Evolutionary conservation across 2,329 filamentous ascomycete genomes (phyloP), one percentile per base, ranked within the genome.

Genomic region (Colletotrichum spaethianum): DNA sequence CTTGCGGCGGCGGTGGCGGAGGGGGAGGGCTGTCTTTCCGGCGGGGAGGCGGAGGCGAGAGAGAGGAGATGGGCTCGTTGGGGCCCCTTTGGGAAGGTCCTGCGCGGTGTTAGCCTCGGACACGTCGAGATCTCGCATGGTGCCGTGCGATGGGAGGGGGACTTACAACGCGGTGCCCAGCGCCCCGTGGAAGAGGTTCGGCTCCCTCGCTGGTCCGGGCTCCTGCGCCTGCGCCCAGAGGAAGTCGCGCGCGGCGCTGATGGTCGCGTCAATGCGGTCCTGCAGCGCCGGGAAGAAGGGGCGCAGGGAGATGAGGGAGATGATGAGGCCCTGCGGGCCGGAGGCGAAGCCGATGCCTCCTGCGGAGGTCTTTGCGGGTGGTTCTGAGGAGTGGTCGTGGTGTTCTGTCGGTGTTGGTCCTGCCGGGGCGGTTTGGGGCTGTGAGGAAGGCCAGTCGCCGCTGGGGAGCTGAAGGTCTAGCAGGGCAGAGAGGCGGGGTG

Each of bases 111-210:
- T 14, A 71, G 63, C 42, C 9, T 20, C 7, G 20, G 42, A 44
- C 20, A 44, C 18, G 16, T 44, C 42, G 42, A 16, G 42, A 44
- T 16, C 31, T 33, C 4, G 31, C 8, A 33, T 33, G 8, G 11
- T 36, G 33, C 33, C 33, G 33, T 9, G 33, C 8, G 33, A 11
- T 2, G 33, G 33, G 33, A 11, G 18, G 7, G 20, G 8, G 5
- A 89, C 83, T 68, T 85, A 89, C 76, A 93, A 80, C 20, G 90
- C 89, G 76, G 93, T 93, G 9, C 91, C 90, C 18, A 89, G 85
- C 36, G 92, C 89, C 0, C 91, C 89, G 76, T 93, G 91, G 76
- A 91, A 93, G 44, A 93, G 78, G 76, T 88, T 92, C 1, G 91
- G 90, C 75, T 91, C 88, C 74, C 93, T 93, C 14, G 84, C 90